Evolutionary conservation across 768 basidiomycete species (phyloP).

Genomic region (Epithele typhae): DNA sequence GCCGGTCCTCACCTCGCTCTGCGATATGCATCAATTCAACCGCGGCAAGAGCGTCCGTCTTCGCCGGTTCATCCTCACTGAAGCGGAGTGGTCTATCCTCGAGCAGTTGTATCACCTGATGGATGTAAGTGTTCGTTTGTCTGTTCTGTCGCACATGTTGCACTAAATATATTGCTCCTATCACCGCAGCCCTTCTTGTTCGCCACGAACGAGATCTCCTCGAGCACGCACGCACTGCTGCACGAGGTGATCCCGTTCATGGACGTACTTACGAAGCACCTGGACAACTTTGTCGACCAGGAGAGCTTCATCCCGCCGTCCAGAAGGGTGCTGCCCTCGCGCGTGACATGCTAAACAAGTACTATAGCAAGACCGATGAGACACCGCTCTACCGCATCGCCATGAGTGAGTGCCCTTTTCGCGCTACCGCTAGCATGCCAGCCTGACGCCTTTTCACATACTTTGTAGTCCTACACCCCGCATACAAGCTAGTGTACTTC

Average conservation of each 20-base stretch:
- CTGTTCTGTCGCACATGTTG: not conserved
- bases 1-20: conserved; percentile 13
- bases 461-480: conserved; percentile 27
- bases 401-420: conserved; percentile 20
- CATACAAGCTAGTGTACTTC: conserved; percentile 26
- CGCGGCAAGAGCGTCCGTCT: conserved; percentile 12
- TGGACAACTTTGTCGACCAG: conserved; percentile 20
- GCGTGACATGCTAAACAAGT: conserved; percentile 24
- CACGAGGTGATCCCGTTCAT: conserved; percentile 28
- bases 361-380: conserved; percentile 25
- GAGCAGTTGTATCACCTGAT: conserved; percentile 20
- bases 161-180: not conserved
- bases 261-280: conserved; percentile 20
- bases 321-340: conserved; percentile 21
- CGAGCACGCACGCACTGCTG: conserved; percentile 18
- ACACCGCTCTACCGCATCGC: conserved; percentile 23
- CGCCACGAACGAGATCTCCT: conserved; percentile 24
- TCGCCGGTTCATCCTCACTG: conserved; percentile 10
- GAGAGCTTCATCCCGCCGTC: conserved; percentile 6
- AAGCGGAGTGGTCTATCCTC: conserved; percentile 23
- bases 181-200: conserved; percentile 19
- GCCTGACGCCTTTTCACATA: not conserved
- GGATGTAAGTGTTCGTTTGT: conserved; percentile 12
- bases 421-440: too few species aligned
- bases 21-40: conserved; percentile 18